phyloP scores from a whole-genome alignment of 1,284 basidiomycete species.

The Leccinum pachyderme region DNA sequence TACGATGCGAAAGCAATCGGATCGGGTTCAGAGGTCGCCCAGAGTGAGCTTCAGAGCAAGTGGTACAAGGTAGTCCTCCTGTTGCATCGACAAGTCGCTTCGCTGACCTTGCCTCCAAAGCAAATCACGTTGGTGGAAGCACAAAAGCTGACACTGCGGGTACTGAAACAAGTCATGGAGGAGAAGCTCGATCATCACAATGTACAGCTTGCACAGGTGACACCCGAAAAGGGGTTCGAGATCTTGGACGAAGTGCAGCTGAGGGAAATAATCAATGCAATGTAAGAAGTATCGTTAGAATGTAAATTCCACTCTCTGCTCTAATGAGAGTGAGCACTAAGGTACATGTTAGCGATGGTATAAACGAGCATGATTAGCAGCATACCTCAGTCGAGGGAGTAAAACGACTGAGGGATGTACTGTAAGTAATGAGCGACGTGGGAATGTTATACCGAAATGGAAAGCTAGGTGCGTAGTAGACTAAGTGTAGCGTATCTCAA shows the following conservation, averaged over 20 bases:
- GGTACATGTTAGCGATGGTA: too few species aligned
- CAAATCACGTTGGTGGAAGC: slow-evolving; percentile 93
- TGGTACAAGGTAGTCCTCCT: slow-evolving; percentile 79
- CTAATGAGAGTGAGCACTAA: too few species aligned
- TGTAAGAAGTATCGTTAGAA: slow-evolving; percentile 43
- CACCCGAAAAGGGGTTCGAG: slow-evolving; percentile 73
- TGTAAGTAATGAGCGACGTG: too few species aligned
- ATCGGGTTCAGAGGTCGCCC: slow-evolving; percentile 96
- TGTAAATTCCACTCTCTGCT: slow-evolving; percentile 6
- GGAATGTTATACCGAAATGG: too few species aligned
- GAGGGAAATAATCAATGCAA: slow-evolving; percentile 78
- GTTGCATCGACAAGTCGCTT: neutral
- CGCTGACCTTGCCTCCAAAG: slow-evolving; percentile 41
- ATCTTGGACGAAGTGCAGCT: slow-evolving; percentile 77
- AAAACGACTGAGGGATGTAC: too few species aligned
- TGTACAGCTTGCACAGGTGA: slow-evolving; percentile 95
- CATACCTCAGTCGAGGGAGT: too few species aligned
- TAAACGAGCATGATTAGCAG: too few species aligned
- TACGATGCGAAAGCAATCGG: slow-evolving; percentile 99
- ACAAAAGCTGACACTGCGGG: slow-evolving; percentile 81
- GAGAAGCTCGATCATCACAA: slow-evolving; percentile 71
- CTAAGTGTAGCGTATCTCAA: too few species aligned
- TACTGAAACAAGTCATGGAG: slow-evolving; percentile 99
- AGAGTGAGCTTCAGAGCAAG: slow-evolving; percentile 95
- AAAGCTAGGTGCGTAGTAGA: too few species aligned